phyloP scores from a whole-genome alignment of 192 early-diverging fungal species.

The Backusella australiensis region DNA sequence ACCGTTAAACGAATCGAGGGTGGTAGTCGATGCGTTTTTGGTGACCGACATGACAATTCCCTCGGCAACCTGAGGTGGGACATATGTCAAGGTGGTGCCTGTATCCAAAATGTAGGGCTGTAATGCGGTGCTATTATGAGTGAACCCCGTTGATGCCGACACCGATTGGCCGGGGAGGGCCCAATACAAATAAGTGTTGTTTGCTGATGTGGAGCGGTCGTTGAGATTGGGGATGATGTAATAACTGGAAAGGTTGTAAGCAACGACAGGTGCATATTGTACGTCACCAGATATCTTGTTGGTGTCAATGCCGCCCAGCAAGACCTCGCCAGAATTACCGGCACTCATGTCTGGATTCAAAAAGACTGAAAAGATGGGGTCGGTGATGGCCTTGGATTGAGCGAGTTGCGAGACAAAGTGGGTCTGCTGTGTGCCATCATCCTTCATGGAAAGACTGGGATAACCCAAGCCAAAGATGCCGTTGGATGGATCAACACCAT shows the following conservation, averaged over 20 bases:
- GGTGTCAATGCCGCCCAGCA: slow-evolving; percentile 46
- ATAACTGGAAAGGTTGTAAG: slow-evolving; percentile 1
- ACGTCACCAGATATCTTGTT: slow-evolving; percentile 37
- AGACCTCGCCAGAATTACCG: slow-evolving; percentile 37
- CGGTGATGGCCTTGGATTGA: not conserved
- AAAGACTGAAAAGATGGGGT: slow-evolving; percentile 26
- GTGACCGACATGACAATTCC: slow-evolving; percentile 6
- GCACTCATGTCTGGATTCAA: not conserved
- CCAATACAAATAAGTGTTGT: slow-evolving; percentile 23
- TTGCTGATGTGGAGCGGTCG: not conserved
- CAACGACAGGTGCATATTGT: slow-evolving; percentile 35
- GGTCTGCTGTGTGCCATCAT: not conserved
- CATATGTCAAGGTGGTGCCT: slow-evolving; percentile 27
- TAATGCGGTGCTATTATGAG: not conserved
- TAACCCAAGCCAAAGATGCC: slow-evolving; percentile 37
- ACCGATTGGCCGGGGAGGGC: slow-evolving; percentile 15
- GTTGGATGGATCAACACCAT: slow-evolving; percentile 10
- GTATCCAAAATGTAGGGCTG: slow-evolving; percentile 22
- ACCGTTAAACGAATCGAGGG: slow-evolving; percentile 16
- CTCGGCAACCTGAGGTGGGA: not conserved
- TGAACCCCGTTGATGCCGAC: not conserved
- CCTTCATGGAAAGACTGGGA: slow-evolving; percentile 14
- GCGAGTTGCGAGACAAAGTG: slow-evolving; percentile 20
- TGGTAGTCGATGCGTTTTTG: not conserved
- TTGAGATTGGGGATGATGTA: not conserved